phyloP scores from a whole-genome alignment of 2,329 filamentous ascomycete species.

The Trichoderma citrinoviride region DNA sequence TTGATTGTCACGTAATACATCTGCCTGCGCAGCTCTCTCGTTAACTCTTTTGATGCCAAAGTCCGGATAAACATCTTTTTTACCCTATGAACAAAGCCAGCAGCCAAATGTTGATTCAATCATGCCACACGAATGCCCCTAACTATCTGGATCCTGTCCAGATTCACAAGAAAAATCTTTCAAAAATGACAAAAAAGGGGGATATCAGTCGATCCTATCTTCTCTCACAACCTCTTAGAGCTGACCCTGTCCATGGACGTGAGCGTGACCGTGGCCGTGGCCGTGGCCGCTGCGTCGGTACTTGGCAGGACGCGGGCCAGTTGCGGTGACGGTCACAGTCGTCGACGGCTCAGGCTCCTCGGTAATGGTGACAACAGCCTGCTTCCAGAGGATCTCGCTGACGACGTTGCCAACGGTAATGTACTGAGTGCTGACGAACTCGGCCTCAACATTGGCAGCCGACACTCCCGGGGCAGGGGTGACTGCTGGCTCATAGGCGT shows the following conservation, averaged over 20 bases:
- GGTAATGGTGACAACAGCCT: slow-evolving; percentile 54
- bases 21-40: slow-evolving; percentile 30
- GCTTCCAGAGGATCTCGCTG: slow-evolving; percentile 56
- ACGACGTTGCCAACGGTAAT: slow-evolving; percentile 51
- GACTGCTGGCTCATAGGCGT: slow-evolving; percentile 1
- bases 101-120: slow-evolving; percentile 38
- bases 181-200: slow-evolving; percentile 20
- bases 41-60: slow-evolving; percentile 37
- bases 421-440: slow-evolving; percentile 50
- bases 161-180: slow-evolving; percentile 28
- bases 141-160: slow-evolving; percentile 39
- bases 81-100: slow-evolving; percentile 35
- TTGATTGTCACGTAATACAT: slow-evolving; percentile 26
- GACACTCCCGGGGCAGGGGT: slow-evolving; percentile 10
- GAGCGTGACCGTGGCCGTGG: slow-evolving; percentile 35
- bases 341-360: slow-evolving; percentile 41
- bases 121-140: slow-evolving; percentile 32
- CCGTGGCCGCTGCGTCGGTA: slow-evolving; percentile 40
- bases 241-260: slow-evolving; percentile 40
- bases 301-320: slow-evolving; percentile 24
- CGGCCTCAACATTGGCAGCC: slow-evolving; percentile 1
- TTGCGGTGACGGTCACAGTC: slow-evolving; percentile 40
- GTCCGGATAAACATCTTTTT: slow-evolving; percentile 32
- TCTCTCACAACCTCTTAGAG: slow-evolving; percentile 25
- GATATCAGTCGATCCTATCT: slow-evolving; percentile 15